Conservation (phyloP, 495 filamentous ascomycete species). For the Ramalina intermedia region DNA sequence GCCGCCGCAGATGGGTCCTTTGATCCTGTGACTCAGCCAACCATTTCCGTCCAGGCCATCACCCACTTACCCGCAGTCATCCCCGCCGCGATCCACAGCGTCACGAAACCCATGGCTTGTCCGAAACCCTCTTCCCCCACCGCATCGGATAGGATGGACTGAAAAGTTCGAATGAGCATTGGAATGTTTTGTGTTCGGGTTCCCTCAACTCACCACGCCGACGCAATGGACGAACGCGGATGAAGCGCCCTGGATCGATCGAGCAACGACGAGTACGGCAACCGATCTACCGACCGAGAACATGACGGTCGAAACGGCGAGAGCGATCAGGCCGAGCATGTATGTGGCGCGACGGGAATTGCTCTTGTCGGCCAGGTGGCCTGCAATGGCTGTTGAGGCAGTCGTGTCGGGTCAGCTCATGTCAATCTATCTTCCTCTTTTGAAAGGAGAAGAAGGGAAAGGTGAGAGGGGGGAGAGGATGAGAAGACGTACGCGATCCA, state of each 20-base stretch:
- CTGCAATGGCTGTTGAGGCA: slow-evolving; percentile 19
- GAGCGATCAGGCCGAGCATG: slow-evolving; percentile 36
- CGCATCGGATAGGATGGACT: slow-evolving; percentile 40
- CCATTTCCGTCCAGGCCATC: background rate
- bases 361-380: slow-evolving; percentile 41
- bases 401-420: background rate
- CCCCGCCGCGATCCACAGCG: slow-evolving; percentile 42
- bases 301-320: slow-evolving; percentile 39
- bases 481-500: slow-evolving; percentile 31
- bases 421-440: background rate
- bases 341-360: slow-evolving; percentile 40
- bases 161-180: background rate
- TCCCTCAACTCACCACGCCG: slow-evolving; percentile 21
- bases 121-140: slow-evolving; percentile 40
- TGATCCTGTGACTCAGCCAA: background rate
- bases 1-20: slow-evolving; percentile 32
- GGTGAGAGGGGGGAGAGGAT: background rate
- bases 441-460: background rate
- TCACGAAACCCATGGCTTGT: slow-evolving; percentile 54
- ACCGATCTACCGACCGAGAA: slow-evolving; percentile 37
- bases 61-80: slow-evolving; percentile 25
- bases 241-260: slow-evolving; percentile 44
- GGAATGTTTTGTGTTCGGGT: too few species aligned
- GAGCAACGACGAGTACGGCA: slow-evolving; percentile 35
- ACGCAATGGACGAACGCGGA: slow-evolving; percentile 47